Conservation (phyloP, 768 basidiomycete species). For the Pisolithus marmoratus region DNA sequence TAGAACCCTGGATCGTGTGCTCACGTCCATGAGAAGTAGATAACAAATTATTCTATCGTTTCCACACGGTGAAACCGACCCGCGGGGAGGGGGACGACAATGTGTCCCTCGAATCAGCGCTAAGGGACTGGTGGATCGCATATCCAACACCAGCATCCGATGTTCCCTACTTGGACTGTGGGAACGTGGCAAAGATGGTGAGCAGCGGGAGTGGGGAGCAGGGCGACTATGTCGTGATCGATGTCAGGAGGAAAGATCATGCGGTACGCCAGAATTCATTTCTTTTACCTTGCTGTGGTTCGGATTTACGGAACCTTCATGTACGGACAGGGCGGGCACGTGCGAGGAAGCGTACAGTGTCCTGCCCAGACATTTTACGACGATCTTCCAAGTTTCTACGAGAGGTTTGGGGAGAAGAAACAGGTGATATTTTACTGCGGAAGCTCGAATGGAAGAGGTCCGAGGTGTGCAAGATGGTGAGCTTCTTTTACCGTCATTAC, state of each 20-base stretch:
- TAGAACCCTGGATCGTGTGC: slow-evolving; percentile 6
- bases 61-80: slow-evolving; percentile 29
- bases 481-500: neutral
- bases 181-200: slow-evolving; percentile 33
- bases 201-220: slow-evolving; percentile 5
- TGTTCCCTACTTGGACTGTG: slow-evolving; percentile 27
- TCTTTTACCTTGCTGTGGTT: neutral
- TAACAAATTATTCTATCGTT: slow-evolving; percentile 39
- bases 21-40: slow-evolving; percentile 29
- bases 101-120: slow-evolving; percentile 9
- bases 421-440: slow-evolving; percentile 52
- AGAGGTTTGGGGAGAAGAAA: slow-evolving; percentile 33
- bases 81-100: slow-evolving; percentile 23
- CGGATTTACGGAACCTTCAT: neutral
- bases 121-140: slow-evolving; percentile 50
- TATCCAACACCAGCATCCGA: slow-evolving; percentile 37
- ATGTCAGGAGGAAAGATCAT: slow-evolving; percentile 45
- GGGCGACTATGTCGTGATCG: slow-evolving; percentile 37
- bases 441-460: slow-evolving; percentile 46
- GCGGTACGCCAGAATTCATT: slow-evolving; percentile 25
- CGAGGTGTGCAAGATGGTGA: slow-evolving; percentile 53
- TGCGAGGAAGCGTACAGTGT: slow-evolving; percentile 44
- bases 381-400: slow-evolving; percentile 36
- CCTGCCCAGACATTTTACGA: slow-evolving; percentile 48
- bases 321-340: slow-evolving; percentile 43